Base-by-base conservation (phyloP, 164 flowering plant species). In the Vitis amurensis region DNA sequence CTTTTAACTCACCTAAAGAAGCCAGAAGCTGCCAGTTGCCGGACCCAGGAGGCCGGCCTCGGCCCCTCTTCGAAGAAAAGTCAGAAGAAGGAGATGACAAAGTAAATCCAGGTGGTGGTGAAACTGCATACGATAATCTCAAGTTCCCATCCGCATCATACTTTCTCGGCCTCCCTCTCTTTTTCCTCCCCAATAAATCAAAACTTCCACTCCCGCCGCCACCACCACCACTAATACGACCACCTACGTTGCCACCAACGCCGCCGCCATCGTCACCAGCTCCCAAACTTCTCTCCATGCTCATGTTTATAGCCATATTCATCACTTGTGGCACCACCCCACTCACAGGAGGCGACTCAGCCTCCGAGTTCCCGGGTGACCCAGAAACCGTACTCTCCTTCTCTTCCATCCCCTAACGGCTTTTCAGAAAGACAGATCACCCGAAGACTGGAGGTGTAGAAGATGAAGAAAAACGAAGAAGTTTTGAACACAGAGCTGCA, bases 111-210 rank as follows among this genome's bases (percentile, higher is more conserved):
- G 86, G 80, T 3, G 88, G 77, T 2, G 80, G 27, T 4, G 81
- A 31, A 48, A 63, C 13, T 8, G 48, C 12, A 30, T 78, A 79
- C 27, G 79, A 58, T 30, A 63, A 15, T 14, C 76, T 60, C 70
- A 87, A 66, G 79, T 82, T 81, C 13, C 89, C 93, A 17, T 89
- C 93, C 0, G 89, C 73, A n/a, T 85, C 91, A 63, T 90, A 93
- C 74, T 90, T 93, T 67, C 97, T 85, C 0, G 98, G 98, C 74
- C 98, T 84, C 64, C 96, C 98, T 72, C 94, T 83, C 66, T 82
- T 89, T 84, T 88, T 89, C 78, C 78, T 87, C 17, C 77, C 80
- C 63, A 69, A 56, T 71, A 70, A 61, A 49, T 63, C 75, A 49
- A 59, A 37, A 23, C 70, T 61, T 3, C 72, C 73, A 11, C 44